Evolutionary conservation across 1,284 basidiomycete genomes (phyloP).

Genomic region (Tilletiopsis washingtonensis): DNA sequence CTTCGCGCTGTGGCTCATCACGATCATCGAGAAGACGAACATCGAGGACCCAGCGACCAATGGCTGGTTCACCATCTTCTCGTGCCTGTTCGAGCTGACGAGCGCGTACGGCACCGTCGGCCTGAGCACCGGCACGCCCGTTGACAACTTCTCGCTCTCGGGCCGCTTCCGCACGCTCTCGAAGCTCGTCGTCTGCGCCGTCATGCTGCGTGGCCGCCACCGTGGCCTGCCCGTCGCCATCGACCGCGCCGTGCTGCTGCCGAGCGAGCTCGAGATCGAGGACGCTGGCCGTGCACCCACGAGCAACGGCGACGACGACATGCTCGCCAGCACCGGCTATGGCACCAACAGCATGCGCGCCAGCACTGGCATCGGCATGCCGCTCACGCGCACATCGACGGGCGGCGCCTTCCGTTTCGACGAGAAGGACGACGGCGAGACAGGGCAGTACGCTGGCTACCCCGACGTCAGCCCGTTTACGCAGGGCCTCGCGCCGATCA

Average conservation of each 20-base stretch:
- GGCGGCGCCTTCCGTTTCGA: too few relatives aligned
- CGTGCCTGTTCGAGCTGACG: slow-evolving; percentile 64
- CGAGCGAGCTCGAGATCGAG: slow-evolving; percentile 39
- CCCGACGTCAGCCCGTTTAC: too few relatives aligned
- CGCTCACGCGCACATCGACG: too few relatives aligned
- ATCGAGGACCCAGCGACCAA: slow-evolving; percentile 29
- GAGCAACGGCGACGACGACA: too few relatives aligned
- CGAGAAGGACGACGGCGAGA: too few relatives aligned
- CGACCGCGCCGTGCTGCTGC: slow-evolving; percentile 60
- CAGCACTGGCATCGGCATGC: too few relatives aligned
- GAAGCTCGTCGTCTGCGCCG: slow-evolving; percentile 67
- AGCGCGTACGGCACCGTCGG: slow-evolving; percentile 57
- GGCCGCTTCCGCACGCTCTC: slow-evolving; percentile 72
- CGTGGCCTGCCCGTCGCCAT: slow-evolving; percentile 69
- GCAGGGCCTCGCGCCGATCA: too few relatives aligned
- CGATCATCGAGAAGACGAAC: slow-evolving; percentile 41
- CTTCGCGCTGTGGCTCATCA: slow-evolving; percentile 45
- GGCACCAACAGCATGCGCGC: too few relatives aligned
- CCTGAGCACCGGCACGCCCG: slow-evolving; percentile 61
- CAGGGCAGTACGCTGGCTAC: too few relatives aligned
- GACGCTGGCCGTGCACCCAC: too few relatives aligned
- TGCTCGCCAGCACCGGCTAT: too few relatives aligned
- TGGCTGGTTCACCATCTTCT: slow-evolving; percentile 52
- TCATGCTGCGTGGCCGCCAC: slow-evolving; percentile 90
- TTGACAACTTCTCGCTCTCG: slow-evolving; percentile 66